phyloP scores from a whole-genome alignment of 2,329 filamentous ascomycete genomes.

The Trichoderma oligosporum region DNA sequence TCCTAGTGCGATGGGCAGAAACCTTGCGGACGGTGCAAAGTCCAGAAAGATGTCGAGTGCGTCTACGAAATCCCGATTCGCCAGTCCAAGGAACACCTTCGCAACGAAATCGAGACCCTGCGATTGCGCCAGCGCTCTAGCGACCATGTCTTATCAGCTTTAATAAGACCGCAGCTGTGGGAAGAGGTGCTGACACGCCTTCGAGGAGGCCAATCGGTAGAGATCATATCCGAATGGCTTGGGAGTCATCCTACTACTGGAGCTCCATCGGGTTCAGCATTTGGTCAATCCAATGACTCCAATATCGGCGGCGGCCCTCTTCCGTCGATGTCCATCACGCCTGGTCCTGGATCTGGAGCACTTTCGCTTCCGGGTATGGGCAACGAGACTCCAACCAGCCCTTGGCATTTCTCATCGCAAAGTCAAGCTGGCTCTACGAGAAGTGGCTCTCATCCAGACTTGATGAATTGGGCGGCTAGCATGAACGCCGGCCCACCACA shows the following conservation, averaged over 20 bases:
- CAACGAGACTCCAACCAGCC: constrained; percentile 38
- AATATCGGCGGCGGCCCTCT: constrained; percentile 21
- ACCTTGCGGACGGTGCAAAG: constrained; percentile 53
- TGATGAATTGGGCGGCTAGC: constrained; percentile 45
- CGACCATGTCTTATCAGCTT: constrained; percentile 54
- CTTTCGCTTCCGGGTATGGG: constrained; percentile 30
- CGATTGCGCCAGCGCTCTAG: constrained; percentile 52
- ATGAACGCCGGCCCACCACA: constrained; percentile 38
- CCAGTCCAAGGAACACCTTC: constrained; percentile 60
- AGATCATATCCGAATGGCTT: constrained; percentile 55
- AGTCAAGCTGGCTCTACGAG: constrained; percentile 46
- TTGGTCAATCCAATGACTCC: constrained; percentile 20
- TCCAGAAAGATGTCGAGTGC: constrained; percentile 54
- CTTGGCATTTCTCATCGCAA: constrained; percentile 47
- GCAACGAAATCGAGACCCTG: constrained; percentile 56
- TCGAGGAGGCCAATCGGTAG: constrained; percentile 51
- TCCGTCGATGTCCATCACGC: constrained; percentile 32
- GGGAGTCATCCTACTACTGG: constrained; percentile 20
- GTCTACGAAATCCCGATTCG: constrained; percentile 60
- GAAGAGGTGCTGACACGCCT: constrained; percentile 53
- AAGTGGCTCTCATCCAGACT: constrained; percentile 46
- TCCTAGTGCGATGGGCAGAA: constrained; percentile 55
- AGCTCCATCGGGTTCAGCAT: constrained; percentile 27
- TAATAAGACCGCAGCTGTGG: constrained; percentile 48
- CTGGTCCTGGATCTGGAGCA: constrained; percentile 30